Percentiles rank a stretch among this genome's conserved stretches.
These are phyloP conservation scores for Saprolegnia diclina DNA, from an alignment of 352 stramenopile genomes.

Conservation along the genomic window DNA sequence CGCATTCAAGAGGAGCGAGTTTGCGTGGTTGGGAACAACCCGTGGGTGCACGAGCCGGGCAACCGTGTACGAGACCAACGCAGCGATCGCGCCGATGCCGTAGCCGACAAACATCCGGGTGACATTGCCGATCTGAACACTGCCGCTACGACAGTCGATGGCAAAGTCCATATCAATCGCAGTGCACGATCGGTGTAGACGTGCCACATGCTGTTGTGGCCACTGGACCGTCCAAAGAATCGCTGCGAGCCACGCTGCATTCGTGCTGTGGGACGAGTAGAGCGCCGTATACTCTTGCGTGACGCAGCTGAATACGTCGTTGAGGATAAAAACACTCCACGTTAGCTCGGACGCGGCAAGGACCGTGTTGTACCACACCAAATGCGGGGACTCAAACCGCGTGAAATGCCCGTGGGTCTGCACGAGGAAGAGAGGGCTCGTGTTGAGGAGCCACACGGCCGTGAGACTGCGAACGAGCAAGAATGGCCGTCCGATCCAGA, in stretches of 20 bases:
- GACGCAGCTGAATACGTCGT: constrained; percentile 15
- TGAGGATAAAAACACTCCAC: constrained; percentile 21
- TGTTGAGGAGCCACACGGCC: constrained; percentile 8
- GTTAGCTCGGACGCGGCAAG: constrained; percentile 11
- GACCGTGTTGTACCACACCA: constrained; percentile 20
- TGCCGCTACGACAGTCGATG: not conserved
- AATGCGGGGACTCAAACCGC: not conserved
- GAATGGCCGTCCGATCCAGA: constrained; percentile 19
- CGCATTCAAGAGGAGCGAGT: constrained; percentile 6
- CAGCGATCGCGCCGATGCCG: not conserved
- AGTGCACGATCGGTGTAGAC: not conserved
- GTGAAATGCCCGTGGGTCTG: not conserved
- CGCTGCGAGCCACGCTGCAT: not conserved
- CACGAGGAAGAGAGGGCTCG: not conserved
- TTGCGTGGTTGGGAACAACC: not conserved
- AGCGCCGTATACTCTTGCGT: constrained; percentile 4
- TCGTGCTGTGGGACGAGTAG: constrained; percentile 5
- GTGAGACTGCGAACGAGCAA: constrained; percentile 18
- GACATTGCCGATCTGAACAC: constrained; percentile 5
- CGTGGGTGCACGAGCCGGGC: not conserved
- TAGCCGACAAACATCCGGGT: not conserved
- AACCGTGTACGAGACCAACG: not conserved
- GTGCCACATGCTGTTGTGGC: not conserved
- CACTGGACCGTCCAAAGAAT: not conserved
- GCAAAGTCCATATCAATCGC: constrained; percentile 17